Base-by-base conservation (phyloP, 345 rosid species). In the Eucalyptus sp. region DNA sequence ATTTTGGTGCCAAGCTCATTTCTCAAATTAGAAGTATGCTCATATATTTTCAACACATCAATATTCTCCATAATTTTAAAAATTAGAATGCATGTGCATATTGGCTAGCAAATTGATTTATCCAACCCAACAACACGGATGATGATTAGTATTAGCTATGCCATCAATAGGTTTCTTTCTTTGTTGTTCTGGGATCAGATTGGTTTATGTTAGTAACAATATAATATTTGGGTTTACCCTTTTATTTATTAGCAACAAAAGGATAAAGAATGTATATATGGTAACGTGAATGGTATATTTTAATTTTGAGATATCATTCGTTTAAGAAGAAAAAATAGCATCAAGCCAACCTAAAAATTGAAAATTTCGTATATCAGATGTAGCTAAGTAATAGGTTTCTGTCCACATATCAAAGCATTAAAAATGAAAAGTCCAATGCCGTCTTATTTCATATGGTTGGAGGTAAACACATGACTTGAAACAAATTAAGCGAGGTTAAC, bases 331-430 rank as follows among this genome's bases (percentile, higher is more conserved):
- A 14, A 64, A 64, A 64, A n/a, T n/a, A 14, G 37, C 76, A n/a
- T 31, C 37, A 64, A 29, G 14, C 37, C 37, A 64, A 64, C 18
- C 10, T 15, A 33, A 66, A 31, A n/a, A 66, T n/a, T 66, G 20
- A 66, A 64, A 14, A 14, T 31, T n/a, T n/a, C 10, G 5, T 14
- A 0, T 7, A 64, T n/a, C 18, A 0, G 3, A 64, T n/a, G 76
- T 0, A 3, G 20, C 37, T 64, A n/a, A n/a, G 16, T 0, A 64
- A 64, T n/a, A 14, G 33, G 76, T 64, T 64, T 64, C 16, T 4
- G 41, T 31, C 76, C 76, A 66, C 15, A 0, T 15, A 66, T 66
- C 41, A 66, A 66, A 66, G 41, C 76, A 31, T n/a, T 8, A n/a
- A 66, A 31, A 15, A 16, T 15, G 76, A 66, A 15, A n/a, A 15